Evolutionary conservation across 345 rosid genomes (phyloP).

Genomic region (Murraya koenigii): DNA sequence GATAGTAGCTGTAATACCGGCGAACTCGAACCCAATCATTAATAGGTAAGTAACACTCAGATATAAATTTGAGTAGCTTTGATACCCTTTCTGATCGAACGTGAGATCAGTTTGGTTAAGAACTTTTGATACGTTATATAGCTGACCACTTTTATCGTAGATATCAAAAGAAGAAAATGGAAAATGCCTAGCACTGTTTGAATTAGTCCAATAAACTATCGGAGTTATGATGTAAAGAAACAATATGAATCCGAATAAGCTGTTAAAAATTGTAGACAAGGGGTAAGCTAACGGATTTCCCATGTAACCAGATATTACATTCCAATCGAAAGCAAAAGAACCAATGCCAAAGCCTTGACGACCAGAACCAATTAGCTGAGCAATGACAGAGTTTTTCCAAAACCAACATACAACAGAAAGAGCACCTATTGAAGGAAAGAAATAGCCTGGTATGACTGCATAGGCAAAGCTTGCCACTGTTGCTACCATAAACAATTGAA

Average conservation of each 20-base stretch:
- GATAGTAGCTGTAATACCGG: constrained; percentile 17
- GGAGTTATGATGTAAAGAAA: constrained; percentile 18
- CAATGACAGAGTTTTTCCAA: neutral
- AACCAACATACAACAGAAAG: constrained; percentile 24
- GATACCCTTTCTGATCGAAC: constrained; percentile 5
- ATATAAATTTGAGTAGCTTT: constrained; percentile 24
- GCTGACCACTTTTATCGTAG: constrained; percentile 11
- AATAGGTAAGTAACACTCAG: constrained; percentile 17
- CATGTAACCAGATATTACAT: neutral
- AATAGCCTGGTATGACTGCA: constrained; percentile 24
- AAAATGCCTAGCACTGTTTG: constrained; percentile 16
- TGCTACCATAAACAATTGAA: neutral
- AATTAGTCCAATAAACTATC: constrained; percentile 21
- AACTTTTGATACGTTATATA: constrained; percentile 10
- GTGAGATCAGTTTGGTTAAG: neutral
- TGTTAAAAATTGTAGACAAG: constrained; percentile 11
- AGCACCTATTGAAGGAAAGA: constrained; percentile 18
- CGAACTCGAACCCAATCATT: constrained; percentile 21
- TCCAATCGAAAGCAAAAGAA: constrained; percentile 5
- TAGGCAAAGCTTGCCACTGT: constrained; percentile 25
- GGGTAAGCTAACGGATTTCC: constrained; percentile 6
- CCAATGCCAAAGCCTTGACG: constrained; percentile 8
- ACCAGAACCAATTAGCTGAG: constrained; percentile 10
- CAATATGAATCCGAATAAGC: constrained; percentile 18
- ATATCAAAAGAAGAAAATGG: constrained; percentile 19